Percentiles rank a stretch among this genome's conserved stretches.
These are phyloP conservation scores for Cenchrus purpureus DNA, from an alignment of 176 grass and related monocot species.

Conservation along the genomic window DNA sequence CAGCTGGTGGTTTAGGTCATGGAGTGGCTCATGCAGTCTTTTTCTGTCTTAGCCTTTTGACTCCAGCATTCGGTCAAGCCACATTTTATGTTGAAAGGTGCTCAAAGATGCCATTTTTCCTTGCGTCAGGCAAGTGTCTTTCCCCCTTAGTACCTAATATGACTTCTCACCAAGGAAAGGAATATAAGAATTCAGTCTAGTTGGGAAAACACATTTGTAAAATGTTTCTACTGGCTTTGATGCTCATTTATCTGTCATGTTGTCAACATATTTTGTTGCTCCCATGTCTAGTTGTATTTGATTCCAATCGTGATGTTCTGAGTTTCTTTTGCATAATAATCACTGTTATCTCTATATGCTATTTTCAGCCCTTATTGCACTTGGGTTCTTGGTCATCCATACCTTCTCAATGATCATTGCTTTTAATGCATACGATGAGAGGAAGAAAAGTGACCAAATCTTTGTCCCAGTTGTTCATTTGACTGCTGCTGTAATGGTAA, in stretches of 20 bases:
- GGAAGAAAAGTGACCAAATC: conserved; percentile 72
- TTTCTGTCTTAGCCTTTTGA: conserved; percentile 94
- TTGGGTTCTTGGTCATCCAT: conserved; percentile 92
- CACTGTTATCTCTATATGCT: conserved; percentile 11
- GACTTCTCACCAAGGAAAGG: conserved; percentile 2
- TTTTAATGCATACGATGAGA: conserved; percentile 89
- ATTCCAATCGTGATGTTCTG: neutral
- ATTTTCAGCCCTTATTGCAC: conserved; percentile 86
- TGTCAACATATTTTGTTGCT: conserved; percentile 27
- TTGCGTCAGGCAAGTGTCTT: conserved; percentile 63
- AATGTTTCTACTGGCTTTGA: conserved; percentile 9
- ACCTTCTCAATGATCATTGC: conserved; percentile 97
- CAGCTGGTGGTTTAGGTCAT: conserved; percentile 99
- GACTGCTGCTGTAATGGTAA: conserved; percentile 80
- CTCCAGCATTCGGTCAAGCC: conserved; percentile 85
- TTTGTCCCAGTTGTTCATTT: conserved; percentile 74
- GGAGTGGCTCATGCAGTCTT: conserved; percentile 87
- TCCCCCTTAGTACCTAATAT: neutral
- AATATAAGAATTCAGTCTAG: conserved; percentile 27
- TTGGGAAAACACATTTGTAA: conserved; percentile 3
- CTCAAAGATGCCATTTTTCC: conserved; percentile 90
- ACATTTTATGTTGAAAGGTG: conserved; percentile 91
- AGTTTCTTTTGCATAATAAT: neutral
- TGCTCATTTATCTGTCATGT: neutral
- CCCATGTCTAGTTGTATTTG: conserved; percentile 13